These are phyloP conservation scores for Lachnellula willkommii DNA, from an alignment of 2,329 filamentous ascomycete genomes.

Conservation along the genomic window DNA sequence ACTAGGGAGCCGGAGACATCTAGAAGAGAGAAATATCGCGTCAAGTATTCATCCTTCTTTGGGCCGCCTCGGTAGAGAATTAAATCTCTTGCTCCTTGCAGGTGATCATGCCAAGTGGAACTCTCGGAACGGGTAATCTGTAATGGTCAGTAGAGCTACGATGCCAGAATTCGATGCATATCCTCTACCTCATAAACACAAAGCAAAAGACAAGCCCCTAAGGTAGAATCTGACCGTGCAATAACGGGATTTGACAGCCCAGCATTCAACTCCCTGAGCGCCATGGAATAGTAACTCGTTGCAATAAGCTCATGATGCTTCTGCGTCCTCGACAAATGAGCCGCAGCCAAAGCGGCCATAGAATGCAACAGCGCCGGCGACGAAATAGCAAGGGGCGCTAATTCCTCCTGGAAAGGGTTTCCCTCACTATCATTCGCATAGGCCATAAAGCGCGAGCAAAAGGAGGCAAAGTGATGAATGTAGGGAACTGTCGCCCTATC, in stretches of 20 bases:
- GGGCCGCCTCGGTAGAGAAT: constrained; percentile 29
- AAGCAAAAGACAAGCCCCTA: constrained; percentile 28
- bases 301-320: constrained; percentile 24
- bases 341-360: constrained; percentile 29
- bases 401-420: constrained; percentile 28
- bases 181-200: constrained; percentile 29
- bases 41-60: constrained; percentile 24
- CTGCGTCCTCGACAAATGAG: constrained; percentile 26
- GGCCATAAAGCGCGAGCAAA: constrained; percentile 27
- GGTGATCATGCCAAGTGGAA: constrained; percentile 27
- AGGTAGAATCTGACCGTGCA: constrained; percentile 24
- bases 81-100: constrained; percentile 28
- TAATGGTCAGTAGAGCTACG: constrained; percentile 2
- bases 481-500: constrained; percentile 25
- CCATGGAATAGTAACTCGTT: constrained; percentile 26
- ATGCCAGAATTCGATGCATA: background rate
- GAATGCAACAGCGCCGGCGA: constrained; percentile 28
- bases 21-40: constrained; percentile 28
- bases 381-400: constrained; percentile 24
- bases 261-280: constrained; percentile 23
- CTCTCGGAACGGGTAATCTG: constrained; percentile 28
- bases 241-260: constrained; percentile 22
- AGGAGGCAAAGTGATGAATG: constrained; percentile 30
- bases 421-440: constrained; percentile 30
- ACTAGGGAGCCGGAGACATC: constrained; percentile 28